These are phyloP conservation scores for Geotrichum aggregatum DNA, from an alignment of 1,139 yeast species.

Conservation along the genomic window DNA sequence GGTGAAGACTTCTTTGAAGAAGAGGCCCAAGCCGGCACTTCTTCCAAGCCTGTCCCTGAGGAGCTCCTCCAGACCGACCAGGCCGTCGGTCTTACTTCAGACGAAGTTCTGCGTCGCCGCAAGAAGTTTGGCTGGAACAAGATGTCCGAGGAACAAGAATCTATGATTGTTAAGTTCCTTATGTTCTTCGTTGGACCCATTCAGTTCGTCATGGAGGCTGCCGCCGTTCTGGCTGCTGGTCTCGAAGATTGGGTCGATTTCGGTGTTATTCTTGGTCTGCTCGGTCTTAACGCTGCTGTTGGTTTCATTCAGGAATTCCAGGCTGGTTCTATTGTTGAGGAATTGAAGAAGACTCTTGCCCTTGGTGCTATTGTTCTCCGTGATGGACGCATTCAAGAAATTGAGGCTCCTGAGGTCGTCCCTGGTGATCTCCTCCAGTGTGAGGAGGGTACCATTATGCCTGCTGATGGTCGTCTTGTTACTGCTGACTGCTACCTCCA, in stretches of 20 bases:
- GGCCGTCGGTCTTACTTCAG: constrained; percentile 69
- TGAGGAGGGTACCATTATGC: constrained; percentile 76
- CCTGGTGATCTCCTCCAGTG: constrained; percentile 77
- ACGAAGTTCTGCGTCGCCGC: constrained; percentile 81
- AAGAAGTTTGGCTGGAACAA: constrained; percentile 92
- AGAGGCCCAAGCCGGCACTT: constrained; percentile 41
- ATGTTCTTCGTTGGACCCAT: constrained; percentile 97
- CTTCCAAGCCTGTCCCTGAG: constrained; percentile 75
- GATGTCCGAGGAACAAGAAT: constrained; percentile 92
- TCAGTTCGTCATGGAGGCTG: constrained; percentile 98
- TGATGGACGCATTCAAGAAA: constrained; percentile 59
- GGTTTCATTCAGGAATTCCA: constrained; percentile 96
- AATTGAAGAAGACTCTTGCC: constrained; percentile 44
- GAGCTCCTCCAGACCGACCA: constrained; percentile 87
- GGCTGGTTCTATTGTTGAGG: constrained; percentile 47
- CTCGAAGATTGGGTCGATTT: constrained; percentile 98
- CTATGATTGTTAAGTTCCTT: constrained; percentile 74
- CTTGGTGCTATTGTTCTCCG: constrained; percentile 59
- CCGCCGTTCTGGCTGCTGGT: constrained; percentile 97
- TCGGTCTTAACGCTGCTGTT: constrained; percentile 84
- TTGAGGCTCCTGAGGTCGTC: constrained; percentile 65
- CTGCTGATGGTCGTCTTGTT: constrained; percentile 91
- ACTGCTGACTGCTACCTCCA: constrained; percentile 86
- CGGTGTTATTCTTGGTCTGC: constrained; percentile 92
- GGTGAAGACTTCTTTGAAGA: constrained; percentile 54